Conservation (phyloP, 306 rosid genomes). For the Sicyos baderoa region DNA sequence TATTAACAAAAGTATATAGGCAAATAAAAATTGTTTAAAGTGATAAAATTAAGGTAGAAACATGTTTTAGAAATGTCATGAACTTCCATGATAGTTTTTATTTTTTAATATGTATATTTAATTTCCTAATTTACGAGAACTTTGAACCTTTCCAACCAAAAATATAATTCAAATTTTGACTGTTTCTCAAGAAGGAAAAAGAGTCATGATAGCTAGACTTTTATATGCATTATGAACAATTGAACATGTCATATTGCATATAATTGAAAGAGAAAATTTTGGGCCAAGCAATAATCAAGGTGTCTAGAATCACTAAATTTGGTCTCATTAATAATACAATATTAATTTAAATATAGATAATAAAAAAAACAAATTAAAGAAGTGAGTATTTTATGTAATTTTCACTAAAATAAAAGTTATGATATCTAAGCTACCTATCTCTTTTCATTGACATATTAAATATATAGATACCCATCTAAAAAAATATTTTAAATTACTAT, state of each 20-base stretch:
- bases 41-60: too few relatives aligned
- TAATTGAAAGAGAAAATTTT: not conserved
- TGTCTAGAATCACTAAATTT: not conserved
- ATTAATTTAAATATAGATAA: not conserved
- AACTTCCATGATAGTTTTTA: too few relatives aligned
- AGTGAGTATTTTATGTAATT: not conserved
- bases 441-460: too few relatives aligned
- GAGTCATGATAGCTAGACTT: not conserved
- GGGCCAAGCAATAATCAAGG: not conserved
- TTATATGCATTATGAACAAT: not conserved
- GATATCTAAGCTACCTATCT: too few relatives aligned
- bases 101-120: not conserved
- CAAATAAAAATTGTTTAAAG: not conserved
- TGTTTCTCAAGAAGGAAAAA: not conserved
- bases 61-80: too few relatives aligned
- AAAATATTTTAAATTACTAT: too few relatives aligned
- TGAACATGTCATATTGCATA: conserved; percentile 2
- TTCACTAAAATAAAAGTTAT: too few relatives aligned
- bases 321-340: not conserved
- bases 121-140: not conserved
- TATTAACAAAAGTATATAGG: not conserved
- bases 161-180: not conserved
- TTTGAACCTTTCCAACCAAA: not conserved
- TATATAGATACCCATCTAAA: too few relatives aligned
- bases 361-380: not conserved